Base-by-base conservation (phyloP, 2,329 filamentous ascomycete genomes). In the Raffaelea arxii region DNA sequence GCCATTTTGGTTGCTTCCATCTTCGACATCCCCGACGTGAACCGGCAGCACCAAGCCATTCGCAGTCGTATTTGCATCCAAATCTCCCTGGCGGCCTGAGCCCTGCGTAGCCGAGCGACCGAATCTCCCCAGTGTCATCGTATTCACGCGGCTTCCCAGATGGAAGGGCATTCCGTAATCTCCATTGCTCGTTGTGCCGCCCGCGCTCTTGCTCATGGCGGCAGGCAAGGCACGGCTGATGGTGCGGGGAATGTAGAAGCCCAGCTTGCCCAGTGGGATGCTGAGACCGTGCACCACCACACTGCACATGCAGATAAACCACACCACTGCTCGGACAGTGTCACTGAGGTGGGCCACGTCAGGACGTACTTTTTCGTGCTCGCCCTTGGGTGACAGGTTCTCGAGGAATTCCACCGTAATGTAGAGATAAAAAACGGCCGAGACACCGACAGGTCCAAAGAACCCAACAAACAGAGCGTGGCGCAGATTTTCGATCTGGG, bases 361-460 rank as follows among this genome's bases (percentile, higher is more conserved):
- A 30, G 72, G 68, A 24, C 86, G 72, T n/a, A 78, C 57, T 1
- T 69, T 70, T 3, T 94, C 65, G 11, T 74, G 65, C 25, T 66
- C 62, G 1, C 86, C 80, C 58, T 91, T 84, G 25, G 72, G 67
- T 27, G 86, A 72, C 19, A 79, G 57, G 2, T 49, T 65, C 25
- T 62, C 65, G 43, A 96, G 69, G 50, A 90, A 95, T 22, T 94
- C 86, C 1, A 86, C 63, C 36, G 77, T 82, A 51, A 95, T 71
- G 58, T 89, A 94, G 6, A 96, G 72, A 59, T 96, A 95, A 61
- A 94, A 96, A 19, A 95, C 77, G 1, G 88, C 90, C 16, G 86
- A 96, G 2, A 95, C 89, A 3, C 91, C 89, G 47, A 96, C 90
- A 0, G 90, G 90, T 0, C 90, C 90, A 53, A 96, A 96, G 68